phyloP scores from a whole-genome alignment of 495 filamentous ascomycete genomes.

The Penicillium mononematosum region DNA sequence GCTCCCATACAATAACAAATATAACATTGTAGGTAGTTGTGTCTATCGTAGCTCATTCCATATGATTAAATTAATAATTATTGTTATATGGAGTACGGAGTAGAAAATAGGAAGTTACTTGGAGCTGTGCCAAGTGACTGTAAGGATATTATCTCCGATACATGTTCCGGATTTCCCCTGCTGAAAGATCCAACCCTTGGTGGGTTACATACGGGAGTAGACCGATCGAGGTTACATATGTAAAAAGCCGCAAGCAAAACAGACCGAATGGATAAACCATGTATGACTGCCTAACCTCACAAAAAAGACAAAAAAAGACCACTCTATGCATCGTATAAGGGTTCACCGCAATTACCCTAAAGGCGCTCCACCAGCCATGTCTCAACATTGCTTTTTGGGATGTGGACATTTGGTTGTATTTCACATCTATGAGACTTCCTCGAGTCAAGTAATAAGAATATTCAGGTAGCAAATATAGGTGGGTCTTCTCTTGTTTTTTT shows the following conservation, averaged over 20 bases:
- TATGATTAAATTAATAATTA: neutral
- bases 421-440: neutral
- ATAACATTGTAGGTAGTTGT: too few relatives aligned
- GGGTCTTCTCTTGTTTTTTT: neutral
- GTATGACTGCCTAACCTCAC: slow-evolving; percentile 8
- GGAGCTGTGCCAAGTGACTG: neutral
- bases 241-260: neutral
- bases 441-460: neutral
- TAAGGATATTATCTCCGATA: neutral
- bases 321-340: neutral
- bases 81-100: neutral
- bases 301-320: neutral
- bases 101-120: neutral
- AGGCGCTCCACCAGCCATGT: slow-evolving; percentile 6
- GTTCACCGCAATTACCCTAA: slow-evolving; percentile 15
- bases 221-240: slow-evolving; percentile 1
- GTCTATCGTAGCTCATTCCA: neutral
- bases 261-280: neutral
- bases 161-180: neutral
- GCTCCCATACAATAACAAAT: neutral
- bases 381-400: slow-evolving; percentile 1
- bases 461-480: neutral
- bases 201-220: neutral
- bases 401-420: neutral
- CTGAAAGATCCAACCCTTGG: neutral